A percentile compares a stretch with the other conserved stretches of the same genome.
These are phyloP conservation scores for Aspergillus tanneri DNA, from an alignment of 2,329 filamentous ascomycete genomes.

Conservation along the genomic window DNA sequence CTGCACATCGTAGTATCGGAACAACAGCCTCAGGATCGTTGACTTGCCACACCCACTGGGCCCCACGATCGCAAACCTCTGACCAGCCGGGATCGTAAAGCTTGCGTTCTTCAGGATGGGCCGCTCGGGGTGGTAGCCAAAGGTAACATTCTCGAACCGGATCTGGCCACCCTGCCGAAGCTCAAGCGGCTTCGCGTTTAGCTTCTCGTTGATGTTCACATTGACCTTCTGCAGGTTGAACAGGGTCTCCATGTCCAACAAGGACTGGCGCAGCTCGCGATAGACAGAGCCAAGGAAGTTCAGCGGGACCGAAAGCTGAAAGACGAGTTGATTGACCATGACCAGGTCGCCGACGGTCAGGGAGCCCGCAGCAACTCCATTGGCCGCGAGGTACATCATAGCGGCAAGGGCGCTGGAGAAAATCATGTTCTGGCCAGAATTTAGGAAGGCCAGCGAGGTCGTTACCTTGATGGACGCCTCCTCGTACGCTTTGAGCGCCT, in stretches of 20 bases:
- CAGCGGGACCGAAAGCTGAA: constrained; percentile 92
- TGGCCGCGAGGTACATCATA: constrained; percentile 97
- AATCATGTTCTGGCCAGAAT: constrained; percentile 94
- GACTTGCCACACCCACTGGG: constrained; percentile 96
- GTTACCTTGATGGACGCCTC: constrained; percentile 95
- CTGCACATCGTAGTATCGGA: constrained; percentile 91
- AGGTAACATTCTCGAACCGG: constrained; percentile 89
- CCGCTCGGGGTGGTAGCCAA: constrained; percentile 83
- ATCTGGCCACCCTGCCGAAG: constrained; percentile 82
- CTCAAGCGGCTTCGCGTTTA: constrained; percentile 69
- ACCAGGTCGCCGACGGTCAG: constrained; percentile 94
- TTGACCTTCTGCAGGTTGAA: constrained; percentile 98
- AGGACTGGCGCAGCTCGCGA: constrained; percentile 86
- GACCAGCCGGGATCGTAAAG: constrained; percentile 88
- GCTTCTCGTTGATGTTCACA: constrained; percentile 74
- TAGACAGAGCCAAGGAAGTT: constrained; percentile 99
- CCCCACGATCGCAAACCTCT: constrained; percentile 94
- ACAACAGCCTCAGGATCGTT: constrained; percentile 83
- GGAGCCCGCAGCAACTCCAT: constrained; percentile 76
- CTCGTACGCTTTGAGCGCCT: constrained; percentile 81
- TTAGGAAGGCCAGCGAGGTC: constrained; percentile 87
- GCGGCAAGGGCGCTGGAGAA: constrained; percentile 89
- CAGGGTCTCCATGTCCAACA: constrained; percentile 97
- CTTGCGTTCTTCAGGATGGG: constrained; percentile 82
- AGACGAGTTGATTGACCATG: constrained; percentile 98